Base-by-base conservation (phyloP, 768 basidiomycete genomes). In the Tricholoma saponaceum region DNA sequence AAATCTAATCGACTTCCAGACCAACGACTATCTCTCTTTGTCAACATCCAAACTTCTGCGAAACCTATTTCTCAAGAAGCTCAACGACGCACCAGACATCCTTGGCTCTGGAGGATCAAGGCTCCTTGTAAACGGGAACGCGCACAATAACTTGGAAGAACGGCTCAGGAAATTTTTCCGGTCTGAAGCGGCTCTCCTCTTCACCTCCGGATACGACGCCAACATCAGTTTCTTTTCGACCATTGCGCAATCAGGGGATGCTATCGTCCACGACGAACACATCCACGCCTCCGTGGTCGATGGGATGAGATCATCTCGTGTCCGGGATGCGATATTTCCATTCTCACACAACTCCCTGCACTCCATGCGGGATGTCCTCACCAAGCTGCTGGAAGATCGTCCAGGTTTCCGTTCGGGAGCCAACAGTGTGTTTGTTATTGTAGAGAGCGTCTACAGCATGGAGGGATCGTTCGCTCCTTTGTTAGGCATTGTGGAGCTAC, bases 371-470 rank as follows among this genome's bases (percentile, higher is more conserved):
- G 60, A 56, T 9, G 55, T 64, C 2, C 54, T 83, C 10, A 46
- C 62, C 8, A 49, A 63, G 14, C 62, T 76, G 13, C 61, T 69
- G 28, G 56, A 66, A 20, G 59, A 63, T n/a, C 62, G 62, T 28
- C 62, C 62, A 5, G 58, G 56, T 32, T 61, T 72, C 26, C 55
- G 35, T 22, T 57, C 37, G 1, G 74, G 73, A 0, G 63, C 66
- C 26, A 58, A 58, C 44, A 73, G 62, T 47, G 37, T 84, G 6
- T 84, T 82, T 62, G 61, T 86, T 18, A 73, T 78, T 0, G 69
- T 84, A 10, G 84, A 85, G 69, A 74, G 74, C 8, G 66, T 84
- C 14, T 85, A 86, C 65, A 82, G 80, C 58, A 85, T 85, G 83
- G 83, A 85, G 43, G 84, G 84, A 5, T 79, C 82, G 59, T 72